phyloP scores from a whole-genome alignment of 169 alveolate species.

The Perkinsus marinus region DNA sequence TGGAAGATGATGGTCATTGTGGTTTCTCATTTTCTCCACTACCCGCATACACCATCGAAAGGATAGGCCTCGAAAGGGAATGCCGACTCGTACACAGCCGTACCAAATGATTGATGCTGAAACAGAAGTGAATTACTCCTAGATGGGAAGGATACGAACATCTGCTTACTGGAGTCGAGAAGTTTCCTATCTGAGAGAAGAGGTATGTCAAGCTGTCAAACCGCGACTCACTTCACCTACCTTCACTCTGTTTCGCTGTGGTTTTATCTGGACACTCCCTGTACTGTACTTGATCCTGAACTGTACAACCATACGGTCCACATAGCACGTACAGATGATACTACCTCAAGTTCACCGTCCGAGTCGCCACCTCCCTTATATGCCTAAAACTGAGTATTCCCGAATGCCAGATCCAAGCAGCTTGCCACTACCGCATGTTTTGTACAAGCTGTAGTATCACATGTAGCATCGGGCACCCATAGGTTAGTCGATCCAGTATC shows the following conservation, averaged over 20 bases:
- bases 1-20: neutral
- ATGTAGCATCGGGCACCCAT: slow-evolving; percentile 46
- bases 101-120: neutral
- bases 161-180: neutral
- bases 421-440: neutral
- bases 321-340: neutral
- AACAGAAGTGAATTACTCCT: neutral
- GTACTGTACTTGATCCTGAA: neutral
- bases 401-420: neutral
- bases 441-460: slow-evolving; percentile 27
- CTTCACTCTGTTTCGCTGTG: neutral
- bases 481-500: slow-evolving; percentile 58
- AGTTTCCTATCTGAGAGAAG: neutral
- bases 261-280: neutral
- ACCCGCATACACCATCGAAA: neutral
- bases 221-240: neutral
- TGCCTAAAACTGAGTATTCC: neutral
- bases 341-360: neutral
- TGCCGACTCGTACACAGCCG: neutral
- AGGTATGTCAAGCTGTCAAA: neutral
- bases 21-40: neutral
- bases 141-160: too few species aligned
- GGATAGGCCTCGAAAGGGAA: neutral
- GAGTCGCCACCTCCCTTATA: neutral
- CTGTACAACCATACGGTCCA: neutral